These are phyloP conservation scores for Pulveroboletus sp. DNA, from an alignment of 768 basidiomycete genomes.

Conservation along the genomic window DNA sequence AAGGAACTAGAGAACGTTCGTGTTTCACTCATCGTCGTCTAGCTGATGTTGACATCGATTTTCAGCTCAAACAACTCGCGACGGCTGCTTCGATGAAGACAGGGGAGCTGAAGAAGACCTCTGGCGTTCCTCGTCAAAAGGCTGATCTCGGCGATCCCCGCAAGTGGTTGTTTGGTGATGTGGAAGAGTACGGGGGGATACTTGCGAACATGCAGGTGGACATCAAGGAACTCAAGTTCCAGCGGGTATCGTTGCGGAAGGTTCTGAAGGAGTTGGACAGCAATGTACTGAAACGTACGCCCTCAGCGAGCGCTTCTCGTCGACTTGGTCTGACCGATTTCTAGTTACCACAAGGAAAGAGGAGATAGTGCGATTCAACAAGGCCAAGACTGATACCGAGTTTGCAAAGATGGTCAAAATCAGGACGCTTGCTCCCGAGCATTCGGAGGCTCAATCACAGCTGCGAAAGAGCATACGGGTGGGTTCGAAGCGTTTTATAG, in stretches of 20 bases:
- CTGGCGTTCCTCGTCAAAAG: conserved; percentile 37
- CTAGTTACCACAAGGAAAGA: conserved; percentile 78
- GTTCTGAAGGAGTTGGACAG: conserved; percentile 56
- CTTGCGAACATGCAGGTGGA: conserved; percentile 43
- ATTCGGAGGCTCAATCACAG: conserved; percentile 75
- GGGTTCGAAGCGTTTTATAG: conserved; percentile 20
- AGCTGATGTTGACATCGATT: neutral
- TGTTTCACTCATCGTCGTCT: conserved; percentile 23
- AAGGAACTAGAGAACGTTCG: conserved; percentile 61
- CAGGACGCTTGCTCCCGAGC: conserved; percentile 83
- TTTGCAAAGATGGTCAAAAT: conserved; percentile 72
- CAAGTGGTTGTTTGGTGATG: conserved; percentile 56
- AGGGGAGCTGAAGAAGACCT: conserved; percentile 34
- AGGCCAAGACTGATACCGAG: conserved; percentile 73
- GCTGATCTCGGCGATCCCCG: conserved; percentile 43
- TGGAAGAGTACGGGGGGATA: conserved; percentile 44
- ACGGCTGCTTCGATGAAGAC: conserved; percentile 36
- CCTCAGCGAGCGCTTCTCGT: neutral
- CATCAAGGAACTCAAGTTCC: conserved; percentile 44
- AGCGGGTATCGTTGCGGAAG: conserved; percentile 39
- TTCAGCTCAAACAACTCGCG: conserved; percentile 45
- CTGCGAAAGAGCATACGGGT: conserved; percentile 73
- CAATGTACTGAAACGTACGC: conserved; percentile 62
- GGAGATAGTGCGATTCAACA: conserved; percentile 76
- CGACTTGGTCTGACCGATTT: neutral